Percentiles rank a stretch among this genome's conserved stretches.
These are phyloP conservation scores for Aspergillus sp. DNA, from an alignment of 2,329 filamentous ascomycete species.

Conservation along the genomic window DNA sequence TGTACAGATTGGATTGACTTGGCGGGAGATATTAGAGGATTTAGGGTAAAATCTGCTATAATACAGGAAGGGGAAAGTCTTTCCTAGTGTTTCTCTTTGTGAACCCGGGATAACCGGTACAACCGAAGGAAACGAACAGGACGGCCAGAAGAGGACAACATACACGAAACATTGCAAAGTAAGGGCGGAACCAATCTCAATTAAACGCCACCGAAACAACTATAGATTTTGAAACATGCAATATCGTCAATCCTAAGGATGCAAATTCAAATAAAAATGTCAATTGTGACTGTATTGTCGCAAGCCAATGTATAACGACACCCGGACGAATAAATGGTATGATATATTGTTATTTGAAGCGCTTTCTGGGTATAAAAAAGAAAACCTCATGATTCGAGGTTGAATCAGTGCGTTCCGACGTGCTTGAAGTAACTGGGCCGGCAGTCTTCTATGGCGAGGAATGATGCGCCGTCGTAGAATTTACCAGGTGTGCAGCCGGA, in stretches of 20 bases:
- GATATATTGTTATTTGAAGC: not conserved
- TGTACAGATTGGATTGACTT: not conserved
- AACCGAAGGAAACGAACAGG: not conserved
- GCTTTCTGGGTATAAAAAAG: slow-evolving; percentile 1
- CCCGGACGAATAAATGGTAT: not conserved
- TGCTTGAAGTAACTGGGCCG: slow-evolving; percentile 97
- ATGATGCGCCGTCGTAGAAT: slow-evolving; percentile 85
- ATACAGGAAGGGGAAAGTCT: not conserved
- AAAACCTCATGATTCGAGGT: not conserved
- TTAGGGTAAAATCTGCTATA: not conserved
- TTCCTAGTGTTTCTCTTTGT: not conserved
- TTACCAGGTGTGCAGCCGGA: slow-evolving; percentile 81
- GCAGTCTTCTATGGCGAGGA: slow-evolving; percentile 87
- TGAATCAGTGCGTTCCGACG: slow-evolving; percentile 69
- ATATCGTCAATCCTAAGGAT: slow-evolving; percentile 19
- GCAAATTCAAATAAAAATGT: slow-evolving; percentile 10
- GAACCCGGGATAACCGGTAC: not conserved
- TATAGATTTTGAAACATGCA: slow-evolving; percentile 13
- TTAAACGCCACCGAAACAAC: slow-evolving; percentile 19
- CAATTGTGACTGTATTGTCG: slow-evolving; percentile 5
- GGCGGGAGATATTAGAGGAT: not conserved
- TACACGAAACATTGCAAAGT: slow-evolving; percentile 12
- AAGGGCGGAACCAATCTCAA: not conserved
- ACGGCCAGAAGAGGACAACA: slow-evolving; percentile 10
- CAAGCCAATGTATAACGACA: slow-evolving; percentile 1